phyloP scores from a whole-genome alignment of 768 basidiomycete genomes.

The Tulasnella sp. region DNA sequence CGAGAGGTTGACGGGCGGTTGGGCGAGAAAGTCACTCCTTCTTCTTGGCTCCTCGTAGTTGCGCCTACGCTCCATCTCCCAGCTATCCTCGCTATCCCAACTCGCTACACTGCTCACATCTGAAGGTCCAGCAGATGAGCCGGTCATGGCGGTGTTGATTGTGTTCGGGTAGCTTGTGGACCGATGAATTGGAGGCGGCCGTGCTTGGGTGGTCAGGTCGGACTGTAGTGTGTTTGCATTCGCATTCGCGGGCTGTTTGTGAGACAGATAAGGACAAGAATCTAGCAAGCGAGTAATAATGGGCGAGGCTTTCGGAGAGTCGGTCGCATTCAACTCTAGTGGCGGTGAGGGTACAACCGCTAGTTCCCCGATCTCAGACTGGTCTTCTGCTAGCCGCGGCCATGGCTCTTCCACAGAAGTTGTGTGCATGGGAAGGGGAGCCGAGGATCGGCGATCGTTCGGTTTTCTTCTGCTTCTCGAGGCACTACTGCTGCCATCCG shows the following conservation, averaged over 20 bases:
- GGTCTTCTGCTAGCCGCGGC: no score
- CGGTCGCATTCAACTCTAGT: no score
- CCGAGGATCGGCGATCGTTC: neutral
- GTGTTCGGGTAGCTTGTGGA: constrained; percentile 3
- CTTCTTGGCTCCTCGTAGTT: constrained; percentile 8
- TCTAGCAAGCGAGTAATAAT: no score
- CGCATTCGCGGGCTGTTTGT: no score
- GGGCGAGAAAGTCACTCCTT: constrained; percentile 1
- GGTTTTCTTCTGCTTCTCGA: neutral
- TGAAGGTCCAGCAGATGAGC: neutral
- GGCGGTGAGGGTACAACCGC: no score
- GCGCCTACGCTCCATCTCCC: constrained; percentile 8
- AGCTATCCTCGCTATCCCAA: constrained; percentile 15
- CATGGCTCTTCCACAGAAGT: no score
- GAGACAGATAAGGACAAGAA: no score
- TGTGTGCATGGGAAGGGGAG: no score
- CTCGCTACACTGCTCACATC: constrained; percentile 12
- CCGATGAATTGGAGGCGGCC: neutral
- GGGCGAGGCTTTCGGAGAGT: no score
- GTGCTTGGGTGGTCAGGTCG: neutral
- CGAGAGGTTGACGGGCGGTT: neutral
- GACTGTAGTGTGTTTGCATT: neutral
- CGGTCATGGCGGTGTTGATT: neutral
- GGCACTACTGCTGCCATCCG: neutral
- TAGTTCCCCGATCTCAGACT: no score